Base-by-base conservation (phyloP, 2,329 filamentous ascomycete species). In the Colletotrichum gigasporum region DNA sequence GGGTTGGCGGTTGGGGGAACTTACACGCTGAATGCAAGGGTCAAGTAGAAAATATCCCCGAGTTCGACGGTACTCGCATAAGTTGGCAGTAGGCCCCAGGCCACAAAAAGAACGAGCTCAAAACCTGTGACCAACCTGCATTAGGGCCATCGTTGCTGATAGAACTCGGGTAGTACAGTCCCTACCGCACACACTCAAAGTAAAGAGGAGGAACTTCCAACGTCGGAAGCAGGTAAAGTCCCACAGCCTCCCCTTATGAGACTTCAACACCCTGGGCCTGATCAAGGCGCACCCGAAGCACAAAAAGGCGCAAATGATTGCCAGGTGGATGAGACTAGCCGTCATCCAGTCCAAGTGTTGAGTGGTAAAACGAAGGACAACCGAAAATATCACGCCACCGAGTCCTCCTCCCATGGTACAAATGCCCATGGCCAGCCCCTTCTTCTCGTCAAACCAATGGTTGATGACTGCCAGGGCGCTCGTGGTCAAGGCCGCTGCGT, bases 11-110 rank as follows among this genome's bases (percentile, higher is more conserved):
- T 55, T 26, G 62, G 45, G 48, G 35, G 42, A n/a, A 69, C 70
- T 70, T 63, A 73, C 72, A 75, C 51, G 60, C 73, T 75, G 67
- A 75, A 73, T 42, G 70, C 69, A 67, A 73, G 69, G 63, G 72
- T 71, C 18, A 75, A 60, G 32, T 71, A 71, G 51, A 73, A 73
- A 50, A 72, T 68, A 26, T 71, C 58, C 2, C 69, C 71, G 34
- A 71, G 63, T 24, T 66, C 56, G 20, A 65, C 67, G 8, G 64
- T 56, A 11, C 70, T 69, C 32, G 72, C 70, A 65, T 71, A 74
- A 11, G 67, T 68, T 4, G 72, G 73, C 52, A 75, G 67, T n/a
- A 72, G 70, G 14, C 71, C 72, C 71, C 73, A 75, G 56, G 72
- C 69, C 41, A 70, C 70, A 58, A 72, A 74, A 16, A 75, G 69